A percentile compares a stretch with the other conserved stretches of the same genome.
Conservation (phyloP, 257 asterid genomes). For the Nicotiana knightiana region DNA sequence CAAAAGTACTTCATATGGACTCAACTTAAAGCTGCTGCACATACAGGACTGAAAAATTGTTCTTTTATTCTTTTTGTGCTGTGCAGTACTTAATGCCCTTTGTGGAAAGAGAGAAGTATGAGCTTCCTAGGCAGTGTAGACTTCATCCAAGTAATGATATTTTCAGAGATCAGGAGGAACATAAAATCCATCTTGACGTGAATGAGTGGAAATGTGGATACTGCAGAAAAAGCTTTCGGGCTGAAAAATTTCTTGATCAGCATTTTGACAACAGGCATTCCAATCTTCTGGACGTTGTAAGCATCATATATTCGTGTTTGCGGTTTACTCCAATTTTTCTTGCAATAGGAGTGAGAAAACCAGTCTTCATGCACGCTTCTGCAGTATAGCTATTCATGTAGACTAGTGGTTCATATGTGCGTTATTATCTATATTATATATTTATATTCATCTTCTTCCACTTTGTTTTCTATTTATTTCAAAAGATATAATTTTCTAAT, state of each 20-base stretch:
- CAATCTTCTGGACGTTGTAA: constrained; percentile 77
- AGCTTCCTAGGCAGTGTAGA: constrained; percentile 58
- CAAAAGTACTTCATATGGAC: not conserved
- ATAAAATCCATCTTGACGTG: constrained; percentile 70
- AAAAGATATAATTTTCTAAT: too few relatives aligned
- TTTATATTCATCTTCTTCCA: not conserved
- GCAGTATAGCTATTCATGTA: not conserved
- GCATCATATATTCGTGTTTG: not conserved
- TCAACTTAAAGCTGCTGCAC: not conserved
- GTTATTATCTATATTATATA: not conserved
- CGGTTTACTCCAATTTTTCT: not conserved
- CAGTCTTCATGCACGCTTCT: not conserved
- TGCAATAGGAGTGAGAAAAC: not conserved
- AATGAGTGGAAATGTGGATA: constrained; percentile 91
- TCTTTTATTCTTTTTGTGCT: constrained; percentile 5
- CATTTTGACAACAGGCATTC: constrained; percentile 90
- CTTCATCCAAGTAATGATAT: constrained; percentile 77
- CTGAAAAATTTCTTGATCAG: constrained; percentile 77
- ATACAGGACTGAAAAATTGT: not conserved
- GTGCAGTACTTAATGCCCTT: constrained; percentile 83
- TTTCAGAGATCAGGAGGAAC: constrained; percentile 90
- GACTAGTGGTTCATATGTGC: not conserved
- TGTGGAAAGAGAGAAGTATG: constrained; percentile 58
- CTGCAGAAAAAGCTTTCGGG: constrained; percentile 80
- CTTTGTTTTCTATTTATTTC: not conserved